Evolutionary conservation across 2,329 filamentous ascomycete genomes (phyloP).

Genomic region (Colletotrichum sp.): DNA sequence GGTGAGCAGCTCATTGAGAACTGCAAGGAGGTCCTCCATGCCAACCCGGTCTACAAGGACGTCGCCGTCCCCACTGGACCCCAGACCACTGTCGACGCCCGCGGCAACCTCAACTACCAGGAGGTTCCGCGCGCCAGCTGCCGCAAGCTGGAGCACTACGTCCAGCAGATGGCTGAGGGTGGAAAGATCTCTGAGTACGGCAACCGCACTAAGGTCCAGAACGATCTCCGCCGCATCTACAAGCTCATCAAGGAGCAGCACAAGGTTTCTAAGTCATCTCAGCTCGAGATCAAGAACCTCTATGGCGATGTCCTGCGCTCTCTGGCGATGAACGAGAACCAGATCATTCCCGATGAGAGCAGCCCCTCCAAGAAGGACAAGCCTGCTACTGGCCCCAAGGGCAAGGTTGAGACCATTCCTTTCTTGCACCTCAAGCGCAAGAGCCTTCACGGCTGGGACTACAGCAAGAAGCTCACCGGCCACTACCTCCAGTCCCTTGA

Average conservation of each 20-base stretch:
- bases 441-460: slow-evolving; percentile 94
- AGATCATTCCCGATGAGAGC: slow-evolving; percentile 87
- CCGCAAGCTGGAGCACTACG: slow-evolving; percentile 97
- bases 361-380: slow-evolving; percentile 53
- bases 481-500: slow-evolving; percentile 92
- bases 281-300: slow-evolving; percentile 93
- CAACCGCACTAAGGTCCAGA: slow-evolving; percentile 97
- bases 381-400: slow-evolving; percentile 67
- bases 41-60: slow-evolving; percentile 93
- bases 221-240: slow-evolving; percentile 92
- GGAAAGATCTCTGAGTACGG: slow-evolving; percentile 99
- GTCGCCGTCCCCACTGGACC: slow-evolving; percentile 91
- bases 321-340: slow-evolving; percentile 95
- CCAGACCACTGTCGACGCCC: slow-evolving; percentile 88
- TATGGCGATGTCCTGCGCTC: slow-evolving; percentile 95
- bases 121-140: slow-evolving; percentile 87
- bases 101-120: slow-evolving; percentile 90
- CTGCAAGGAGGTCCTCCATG: slow-evolving; percentile 88
- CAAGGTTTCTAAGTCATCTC: slow-evolving; percentile 94
- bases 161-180: slow-evolving; percentile 97
- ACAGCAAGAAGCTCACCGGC: slow-evolving; percentile 97
- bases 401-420: slow-evolving; percentile 95
- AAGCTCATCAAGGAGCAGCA: slow-evolving; percentile 99
- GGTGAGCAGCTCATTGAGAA: slow-evolving; percentile 95
- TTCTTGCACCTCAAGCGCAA: slow-evolving; percentile 98